Evolutionary conservation across 345 rosid species (phyloP).

Genomic region (Eucalyptus dawsonii): DNA sequence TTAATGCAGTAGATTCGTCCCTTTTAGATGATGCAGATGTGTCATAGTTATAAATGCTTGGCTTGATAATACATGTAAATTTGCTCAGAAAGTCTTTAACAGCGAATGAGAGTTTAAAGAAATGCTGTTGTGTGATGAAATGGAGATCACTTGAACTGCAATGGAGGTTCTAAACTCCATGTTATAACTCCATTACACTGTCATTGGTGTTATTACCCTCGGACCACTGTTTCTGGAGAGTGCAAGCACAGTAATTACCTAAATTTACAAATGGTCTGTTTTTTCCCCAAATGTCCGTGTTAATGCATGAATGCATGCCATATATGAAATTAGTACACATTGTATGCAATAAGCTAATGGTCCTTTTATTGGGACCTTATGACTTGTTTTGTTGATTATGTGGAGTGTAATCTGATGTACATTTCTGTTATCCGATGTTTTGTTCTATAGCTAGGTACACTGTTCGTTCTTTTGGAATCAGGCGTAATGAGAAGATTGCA

Average conservation of each 20-base stretch:
- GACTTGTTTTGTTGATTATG: neutral
- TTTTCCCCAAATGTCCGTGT: neutral
- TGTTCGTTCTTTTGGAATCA: conserved; percentile 66
- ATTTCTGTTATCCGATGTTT: neutral
- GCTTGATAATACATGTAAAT: neutral
- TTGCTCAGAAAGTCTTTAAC: neutral
- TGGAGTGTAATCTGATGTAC: neutral
- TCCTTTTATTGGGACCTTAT: neutral
- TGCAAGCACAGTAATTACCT: neutral
- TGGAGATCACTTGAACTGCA: neutral
- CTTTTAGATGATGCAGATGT: neutral
- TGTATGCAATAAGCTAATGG: neutral
- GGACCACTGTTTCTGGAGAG: neutral
- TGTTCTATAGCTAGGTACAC: conserved; percentile 48
- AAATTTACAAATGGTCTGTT: neutral
- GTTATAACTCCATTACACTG: neutral
- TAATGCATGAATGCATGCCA: neutral
- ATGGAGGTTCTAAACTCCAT: neutral
- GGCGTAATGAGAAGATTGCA: conserved; percentile 64
- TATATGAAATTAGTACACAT: neutral
- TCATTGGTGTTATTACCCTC: neutral
- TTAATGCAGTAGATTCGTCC: neutral
- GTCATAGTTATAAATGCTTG: neutral
- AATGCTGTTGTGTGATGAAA: neutral
- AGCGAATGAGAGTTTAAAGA: neutral